Base-by-base conservation (phyloP, 2,329 filamentous ascomycete genomes). In the Diaporthe amygdali region DNA sequence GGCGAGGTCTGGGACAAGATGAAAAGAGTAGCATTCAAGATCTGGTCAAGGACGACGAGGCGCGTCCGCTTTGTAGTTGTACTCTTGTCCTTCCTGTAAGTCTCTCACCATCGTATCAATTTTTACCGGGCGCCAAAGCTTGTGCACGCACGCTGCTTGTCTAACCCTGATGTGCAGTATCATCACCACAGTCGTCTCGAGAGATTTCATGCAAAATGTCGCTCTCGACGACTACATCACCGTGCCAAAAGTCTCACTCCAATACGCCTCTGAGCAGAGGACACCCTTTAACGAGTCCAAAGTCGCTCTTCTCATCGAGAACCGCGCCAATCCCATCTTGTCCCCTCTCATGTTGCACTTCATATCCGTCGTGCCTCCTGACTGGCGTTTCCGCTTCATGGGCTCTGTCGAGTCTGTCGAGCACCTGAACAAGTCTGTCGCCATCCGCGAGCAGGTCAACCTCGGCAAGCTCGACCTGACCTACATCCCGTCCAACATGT, bases 361-460 rank as follows among this genome's bases (percentile, higher is more conserved):
- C 83, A 84, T 86, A 41, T 79, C 83, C 4, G 85, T 88, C 27
- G 84, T 87, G 1, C 86, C 86, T 2, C 83, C 85, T 8, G 87
- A 89, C 75, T 89, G 87, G 87, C 84, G 83, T 54, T 87, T 88
- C 76, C 76, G 86, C 72, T 87, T 88, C 76, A 81, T 88, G 73
- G 86, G 87, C 66, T 85, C 86, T 39, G 81, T 83, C 41, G 78
- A 83, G 74, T 71, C 71, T 1, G 71, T 73, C 69, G 69, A 73
- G 64, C 59, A 55, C 71, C 52, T 72, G 51, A 72, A 72, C 59
- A 70, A 72, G 59, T 82, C 83, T 69, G 83, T 82, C 66, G 83
- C 85, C 30, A 84, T 85, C 61, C 83, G 85, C 75, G 81, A 85
- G 72, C 86, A 88, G 75, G 82, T 85, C 74, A 79, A 82, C 27